Evolutionary conservation across 768 basidiomycete species (phyloP), one percentile per base, ranked within the genome.

Genomic region (Dioszegia crocea): DNA sequence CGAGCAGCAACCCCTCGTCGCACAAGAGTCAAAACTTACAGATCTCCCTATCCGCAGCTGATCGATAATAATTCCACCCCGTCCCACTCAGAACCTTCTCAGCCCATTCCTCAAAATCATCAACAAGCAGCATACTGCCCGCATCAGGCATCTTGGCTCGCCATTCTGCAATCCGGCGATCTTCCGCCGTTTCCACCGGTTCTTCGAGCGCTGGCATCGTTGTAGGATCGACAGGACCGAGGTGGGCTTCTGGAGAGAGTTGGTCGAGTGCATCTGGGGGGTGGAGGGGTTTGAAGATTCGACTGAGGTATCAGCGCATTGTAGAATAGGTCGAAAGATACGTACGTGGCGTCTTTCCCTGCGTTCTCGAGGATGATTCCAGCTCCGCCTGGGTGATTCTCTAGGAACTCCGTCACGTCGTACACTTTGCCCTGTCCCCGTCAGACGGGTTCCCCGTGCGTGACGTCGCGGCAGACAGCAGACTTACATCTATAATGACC

Each of bases 401-500:
- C 66, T 27, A 79, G 44, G 62, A 79, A 79, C 14, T 77, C 71
- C 1, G 78, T 77, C 17, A 79, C 75, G 52, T 76, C 74, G 62
- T 76, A 76, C 14, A 75, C 67, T 16, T 70, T 68, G 1, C 75
- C 75, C 68, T 75, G 33, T 0, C n/a, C 30, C 4, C 50, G 26
- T 62, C 53, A 62, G 64, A 44, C 11, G 14, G 12, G 6, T 5
- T 55, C 8, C 45, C n/a, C n/a, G n/a, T n/a, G n/a, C n/a, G n/a
- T n/a, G n/a, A n/a, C n/a, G n/a, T n/a, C n/a, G n/a, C n/a, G n/a
- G n/a, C n/a, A n/a, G n/a, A n/a, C n/a, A 30, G 26, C n/a, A 31
- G 12, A 61, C 65, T 60, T 45, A 69, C 92, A 68, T 91, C 84
- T 49, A 99, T 84, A 61, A 93, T 84, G 5, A 97, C 94, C 94